Base-by-base conservation (phyloP, 176 grass and related monocot species). In the Triticum dicoccoides region DNA sequence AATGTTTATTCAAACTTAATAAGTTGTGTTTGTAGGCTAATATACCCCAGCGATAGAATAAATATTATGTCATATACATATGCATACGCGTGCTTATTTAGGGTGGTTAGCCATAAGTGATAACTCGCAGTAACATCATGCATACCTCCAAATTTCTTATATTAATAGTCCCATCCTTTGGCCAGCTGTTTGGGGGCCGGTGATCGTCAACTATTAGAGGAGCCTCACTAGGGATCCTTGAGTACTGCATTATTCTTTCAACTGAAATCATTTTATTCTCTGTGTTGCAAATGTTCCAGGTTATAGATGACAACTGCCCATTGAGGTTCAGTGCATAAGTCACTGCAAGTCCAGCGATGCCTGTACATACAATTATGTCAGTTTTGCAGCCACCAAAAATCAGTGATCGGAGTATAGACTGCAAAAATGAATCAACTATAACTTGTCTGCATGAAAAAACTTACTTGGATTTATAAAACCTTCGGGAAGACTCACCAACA, bases 191-290 rank as follows among this genome's bases (percentile, higher is more conserved):
- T 86, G 87, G 82, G 35, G 87, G 90, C 1, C 64, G 79, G 42
- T 65, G 77, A 59, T 84, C 52, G 49, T 94, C 94, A 63, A 98
- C 93, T 75, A 94, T 7, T 76, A 98, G 86, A 92, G 94, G 94
- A 90, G 97, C 90, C 83, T 98, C 97, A 25, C 89, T 92, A 63
- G 84, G 88, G 69, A 98, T 94, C 78, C 92, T 92, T 35, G 87
- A 89, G 90, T 98, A 98, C 62, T 98, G 97, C 89, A 96, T 69
- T 91, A 98, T 96, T 90, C 97, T 96, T 89, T 98, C 97, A 78
- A 98, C 92, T 15, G 97, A 98, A 79, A 96, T 98, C 90, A 98
- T 98, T 92, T 94, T 98, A 87, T 98, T 98, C 84, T 98, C 93
- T 81, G 92, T 75, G 66, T 96, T 92, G 88, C 97, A 98, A 73